Evolutionary conservation across 129 eudicot species (phyloP).

Genomic region (Ambrosia artemisiifolia): DNA sequence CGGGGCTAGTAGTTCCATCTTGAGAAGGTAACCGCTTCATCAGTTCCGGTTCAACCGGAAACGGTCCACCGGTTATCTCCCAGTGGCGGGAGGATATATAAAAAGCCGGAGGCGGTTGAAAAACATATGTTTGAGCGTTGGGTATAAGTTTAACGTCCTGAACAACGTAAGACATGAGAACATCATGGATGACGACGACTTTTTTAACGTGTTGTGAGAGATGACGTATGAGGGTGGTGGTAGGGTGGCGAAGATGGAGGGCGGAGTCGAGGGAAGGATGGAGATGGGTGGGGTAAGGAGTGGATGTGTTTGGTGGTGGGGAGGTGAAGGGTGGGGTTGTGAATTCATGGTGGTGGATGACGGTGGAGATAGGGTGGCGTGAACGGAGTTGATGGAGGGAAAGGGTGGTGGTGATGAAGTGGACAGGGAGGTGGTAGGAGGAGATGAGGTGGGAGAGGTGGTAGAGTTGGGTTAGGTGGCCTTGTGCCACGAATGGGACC

Average conservation of each 20-base stretch:
- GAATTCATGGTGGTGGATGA: not conserved
- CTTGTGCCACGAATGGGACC: not conserved
- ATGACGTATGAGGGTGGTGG: not conserved
- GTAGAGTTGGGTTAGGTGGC: slow-evolving; percentile 8
- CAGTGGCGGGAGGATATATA: not conserved
- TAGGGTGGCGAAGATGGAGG: slow-evolving; percentile 6
- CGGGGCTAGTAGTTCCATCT: not conserved
- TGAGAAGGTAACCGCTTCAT: not conserved
- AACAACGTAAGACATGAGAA: slow-evolving; percentile 9
- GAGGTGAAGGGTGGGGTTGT: not conserved
- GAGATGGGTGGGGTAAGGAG: slow-evolving; percentile 14
- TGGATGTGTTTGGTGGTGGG: slow-evolving; percentile 8
- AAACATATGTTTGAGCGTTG: not conserved
- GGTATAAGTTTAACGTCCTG: not conserved
- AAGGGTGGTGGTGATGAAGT: slow-evolving; percentile 8
- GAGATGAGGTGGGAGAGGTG: slow-evolving; percentile 13
- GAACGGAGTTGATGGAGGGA: not conserved
- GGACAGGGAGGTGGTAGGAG: slow-evolving; percentile 1
- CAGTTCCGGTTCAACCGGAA: not conserved
- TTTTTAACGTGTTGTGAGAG: not conserved
- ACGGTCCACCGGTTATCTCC: slow-evolving; percentile 6
- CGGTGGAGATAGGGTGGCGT: not conserved
- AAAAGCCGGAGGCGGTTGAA: slow-evolving; percentile 5
- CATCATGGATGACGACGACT: slow-evolving; percentile 4
- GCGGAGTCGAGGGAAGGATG: not conserved